Percentiles rank a stretch among this genome's conserved stretches.
Conservation (phyloP, 2,329 filamentous ascomycete species). For the Arthrobotrys megalospora region DNA sequence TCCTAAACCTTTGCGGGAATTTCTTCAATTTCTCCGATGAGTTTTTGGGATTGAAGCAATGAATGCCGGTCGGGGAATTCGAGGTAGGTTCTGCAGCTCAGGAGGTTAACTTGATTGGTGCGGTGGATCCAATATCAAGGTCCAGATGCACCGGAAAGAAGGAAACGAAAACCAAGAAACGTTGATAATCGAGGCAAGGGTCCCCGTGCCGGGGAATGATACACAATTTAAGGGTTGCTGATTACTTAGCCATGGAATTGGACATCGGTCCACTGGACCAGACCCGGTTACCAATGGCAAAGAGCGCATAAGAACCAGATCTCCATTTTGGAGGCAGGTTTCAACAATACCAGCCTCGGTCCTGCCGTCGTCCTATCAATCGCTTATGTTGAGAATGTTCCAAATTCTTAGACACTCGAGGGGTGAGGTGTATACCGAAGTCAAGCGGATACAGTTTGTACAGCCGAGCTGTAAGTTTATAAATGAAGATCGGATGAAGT, state of each 20-base stretch:
- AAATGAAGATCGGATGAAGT: constrained; percentile 13
- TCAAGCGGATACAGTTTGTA: constrained; percentile 39
- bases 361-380: constrained; percentile 50
- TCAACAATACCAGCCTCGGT: constrained; percentile 3
- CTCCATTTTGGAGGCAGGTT: not conserved
- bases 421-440: constrained; percentile 26
- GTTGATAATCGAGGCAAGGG: not conserved
- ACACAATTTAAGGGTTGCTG: not conserved
- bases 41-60: too few relatives aligned
- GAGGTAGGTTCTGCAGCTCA: too few relatives aligned
- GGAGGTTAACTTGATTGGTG: too few relatives aligned
- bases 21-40: too few relatives aligned
- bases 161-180: constrained; percentile 6
- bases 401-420: constrained; percentile 53
- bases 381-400: constrained; percentile 36
- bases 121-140: not conserved
- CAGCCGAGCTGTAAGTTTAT: constrained; percentile 45
- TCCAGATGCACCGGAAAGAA: not conserved
- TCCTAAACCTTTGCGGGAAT: too few relatives aligned
- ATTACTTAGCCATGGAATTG: constrained; percentile 11
- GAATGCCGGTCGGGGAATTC: too few relatives aligned
- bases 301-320: constrained; percentile 6
- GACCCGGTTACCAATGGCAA: constrained; percentile 18
- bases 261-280: constrained; percentile 10
- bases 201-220: not conserved